Evolutionary conservation across 345 rosid species (phyloP).

Genomic region (Toxicodendron radicans): DNA sequence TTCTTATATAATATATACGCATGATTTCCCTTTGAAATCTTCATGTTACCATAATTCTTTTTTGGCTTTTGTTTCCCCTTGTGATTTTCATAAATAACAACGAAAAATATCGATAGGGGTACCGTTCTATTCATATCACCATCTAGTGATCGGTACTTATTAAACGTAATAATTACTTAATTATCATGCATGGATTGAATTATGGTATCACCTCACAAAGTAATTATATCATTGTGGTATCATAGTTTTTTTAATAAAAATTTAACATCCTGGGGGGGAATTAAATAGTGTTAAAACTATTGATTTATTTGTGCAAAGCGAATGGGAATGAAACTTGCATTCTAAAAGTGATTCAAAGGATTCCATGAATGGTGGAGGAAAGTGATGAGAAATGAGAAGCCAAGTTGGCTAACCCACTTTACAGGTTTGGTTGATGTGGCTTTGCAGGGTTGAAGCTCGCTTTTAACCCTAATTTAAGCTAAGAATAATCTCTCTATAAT

Average conservation of each 20-base stretch:
- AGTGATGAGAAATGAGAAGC: neutral
- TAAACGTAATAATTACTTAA: too few relatives aligned
- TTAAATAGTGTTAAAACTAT: too few relatives aligned
- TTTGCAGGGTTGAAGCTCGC: neutral
- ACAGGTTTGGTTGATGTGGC: constrained; percentile 23
- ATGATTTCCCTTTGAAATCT: neutral
- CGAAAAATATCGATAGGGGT: too few relatives aligned
- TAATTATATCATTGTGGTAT: too few relatives aligned
- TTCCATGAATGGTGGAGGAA: constrained; percentile 32
- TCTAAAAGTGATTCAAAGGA: constrained; percentile 16
- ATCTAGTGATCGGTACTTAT: too few relatives aligned
- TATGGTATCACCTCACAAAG: too few relatives aligned
- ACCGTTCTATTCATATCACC: too few relatives aligned
- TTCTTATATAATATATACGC: neutral
- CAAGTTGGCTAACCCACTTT: constrained; percentile 27
- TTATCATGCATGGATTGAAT: too few relatives aligned
- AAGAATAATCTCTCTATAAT: constrained; percentile 1
- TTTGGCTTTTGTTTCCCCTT: too few relatives aligned
- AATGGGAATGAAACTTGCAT: constrained; percentile 27
- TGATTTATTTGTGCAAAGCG: constrained; percentile 15
- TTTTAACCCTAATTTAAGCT: neutral
- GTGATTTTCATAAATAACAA: too few relatives aligned
- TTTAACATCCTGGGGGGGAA: too few relatives aligned
- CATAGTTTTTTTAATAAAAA: too few relatives aligned
- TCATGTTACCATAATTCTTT: neutral